Conservation (phyloP, 1,139 yeast genomes). For the Pichia sp. region DNA sequence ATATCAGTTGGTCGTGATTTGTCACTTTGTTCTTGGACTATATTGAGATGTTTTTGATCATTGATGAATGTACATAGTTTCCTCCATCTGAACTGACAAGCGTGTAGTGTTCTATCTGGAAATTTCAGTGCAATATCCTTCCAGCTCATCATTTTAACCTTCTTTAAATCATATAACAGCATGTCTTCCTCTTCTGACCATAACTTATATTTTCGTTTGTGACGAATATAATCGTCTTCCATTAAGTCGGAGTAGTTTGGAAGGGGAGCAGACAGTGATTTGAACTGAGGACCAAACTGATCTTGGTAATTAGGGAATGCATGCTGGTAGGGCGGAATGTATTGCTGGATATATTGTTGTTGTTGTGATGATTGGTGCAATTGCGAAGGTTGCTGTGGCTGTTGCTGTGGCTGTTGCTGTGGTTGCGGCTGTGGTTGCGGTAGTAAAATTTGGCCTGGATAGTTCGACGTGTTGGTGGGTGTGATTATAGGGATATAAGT, state of each 20-base stretch:
- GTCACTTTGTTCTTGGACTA: too few relatives aligned
- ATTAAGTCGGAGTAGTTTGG: background rate
- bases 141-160: constrained; percentile 12
- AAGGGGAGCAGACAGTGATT: background rate
- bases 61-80: constrained; percentile 13
- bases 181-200: constrained; percentile 16
- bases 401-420: background rate
- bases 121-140: constrained; percentile 13
- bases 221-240: background rate
- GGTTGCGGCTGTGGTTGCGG: background rate
- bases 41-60: too few relatives aligned
- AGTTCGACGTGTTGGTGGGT: too few relatives aligned
- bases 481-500: too few relatives aligned
- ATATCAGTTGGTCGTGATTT: too few relatives aligned
- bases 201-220: constrained; percentile 15
- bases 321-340: background rate
- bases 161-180: constrained; percentile 10
- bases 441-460: too few relatives aligned
- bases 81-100: constrained; percentile 18
- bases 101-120: constrained; percentile 14
- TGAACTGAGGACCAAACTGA: constrained; percentile 1
- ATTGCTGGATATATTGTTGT: background rate
- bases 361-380: background rate
- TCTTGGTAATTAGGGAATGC: background rate
- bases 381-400: background rate